Evolutionary conservation across 495 filamentous ascomycete species (phyloP).

Genomic region (Lophiotrema nucula): DNA sequence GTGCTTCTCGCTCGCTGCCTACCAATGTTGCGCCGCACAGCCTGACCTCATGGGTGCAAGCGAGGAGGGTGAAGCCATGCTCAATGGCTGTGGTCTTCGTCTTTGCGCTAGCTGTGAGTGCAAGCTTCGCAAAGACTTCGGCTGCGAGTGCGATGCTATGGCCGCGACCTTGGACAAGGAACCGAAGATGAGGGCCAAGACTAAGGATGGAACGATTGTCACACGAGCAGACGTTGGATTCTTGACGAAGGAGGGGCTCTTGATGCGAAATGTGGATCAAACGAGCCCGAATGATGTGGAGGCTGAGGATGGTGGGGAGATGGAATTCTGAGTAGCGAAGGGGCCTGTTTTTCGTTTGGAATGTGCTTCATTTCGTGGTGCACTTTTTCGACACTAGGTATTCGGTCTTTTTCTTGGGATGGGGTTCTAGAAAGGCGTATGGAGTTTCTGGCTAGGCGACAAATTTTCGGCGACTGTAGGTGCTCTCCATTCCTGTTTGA

Average conservation of each 20-base stretch:
- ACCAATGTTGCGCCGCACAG: constrained; percentile 15
- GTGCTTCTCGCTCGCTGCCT: constrained; percentile 20
- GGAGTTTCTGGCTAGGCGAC: background rate
- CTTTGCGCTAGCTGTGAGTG: constrained; percentile 12
- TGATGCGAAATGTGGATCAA: constrained; percentile 7
- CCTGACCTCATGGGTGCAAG: background rate
- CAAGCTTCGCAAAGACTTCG: constrained; percentile 4
- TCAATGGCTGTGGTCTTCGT: constrained; percentile 18
- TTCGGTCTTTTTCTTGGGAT: background rate
- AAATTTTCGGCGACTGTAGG: background rate
- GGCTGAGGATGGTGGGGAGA: background rate
- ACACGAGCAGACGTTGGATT: constrained; percentile 24
- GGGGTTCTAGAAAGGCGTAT: background rate
- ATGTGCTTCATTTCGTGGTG: background rate
- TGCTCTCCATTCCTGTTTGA: background rate
- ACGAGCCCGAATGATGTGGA: background rate
- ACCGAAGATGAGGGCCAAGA: constrained; percentile 3
- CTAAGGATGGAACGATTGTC: no score
- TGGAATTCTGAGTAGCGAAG: background rate
- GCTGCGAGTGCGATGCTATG: background rate
- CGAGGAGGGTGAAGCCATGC: background rate
- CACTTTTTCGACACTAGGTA: background rate
- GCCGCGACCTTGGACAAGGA: constrained; percentile 5
- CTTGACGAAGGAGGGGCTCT: constrained; percentile 10
- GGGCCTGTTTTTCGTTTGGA: background rate